Percentiles rank a stretch among this genome's conserved stretches.
phyloP scores from a whole-genome alignment of 441 rosid species.

The Daphne laureola region DNA sequence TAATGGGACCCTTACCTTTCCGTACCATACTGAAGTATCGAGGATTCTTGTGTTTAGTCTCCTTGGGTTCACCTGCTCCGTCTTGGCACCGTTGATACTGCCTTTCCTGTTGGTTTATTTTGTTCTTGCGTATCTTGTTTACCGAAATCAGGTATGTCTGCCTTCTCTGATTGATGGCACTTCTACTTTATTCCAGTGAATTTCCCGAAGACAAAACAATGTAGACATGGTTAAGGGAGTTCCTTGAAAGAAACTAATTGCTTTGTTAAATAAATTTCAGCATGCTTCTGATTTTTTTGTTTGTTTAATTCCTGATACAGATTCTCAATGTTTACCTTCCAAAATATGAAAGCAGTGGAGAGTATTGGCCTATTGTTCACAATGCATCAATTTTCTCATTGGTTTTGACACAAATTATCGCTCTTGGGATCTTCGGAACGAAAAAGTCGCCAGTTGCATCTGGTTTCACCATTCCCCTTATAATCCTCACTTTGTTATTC shows the following conservation, averaged over 20 bases:
- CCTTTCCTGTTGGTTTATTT: conserved; percentile 79
- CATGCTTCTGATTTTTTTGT: background rate
- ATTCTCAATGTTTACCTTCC: conserved; percentile 68
- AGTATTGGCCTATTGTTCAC: conserved; percentile 81
- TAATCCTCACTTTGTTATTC: conserved; percentile 68
- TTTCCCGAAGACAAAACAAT: no score
- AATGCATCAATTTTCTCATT: conserved; percentile 79
- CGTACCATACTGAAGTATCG: conserved; percentile 87
- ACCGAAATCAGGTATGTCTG: conserved; percentile 70
- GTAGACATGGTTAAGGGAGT: no score
- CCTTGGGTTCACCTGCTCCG: conserved; percentile 76
- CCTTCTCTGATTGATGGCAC: conserved; percentile 11
- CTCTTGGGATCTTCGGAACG: conserved; percentile 78
- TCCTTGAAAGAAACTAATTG: no score
- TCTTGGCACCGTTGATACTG: conserved; percentile 79
- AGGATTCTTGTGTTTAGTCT: conserved; percentile 75
- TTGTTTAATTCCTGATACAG: conserved; percentile 31
- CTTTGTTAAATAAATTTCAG: no score
- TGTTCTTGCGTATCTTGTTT: conserved; percentile 62
- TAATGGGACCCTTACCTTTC: conserved; percentile 49
- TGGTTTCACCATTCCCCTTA: conserved; percentile 70
- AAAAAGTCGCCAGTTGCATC: conserved; percentile 72
- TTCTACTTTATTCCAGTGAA: background rate
- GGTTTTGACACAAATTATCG: conserved; percentile 74
- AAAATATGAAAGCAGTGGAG: conserved; percentile 81